phyloP scores from a whole-genome alignment of 192 early-diverging fungal genomes.

The Helicostylum pulchrum region DNA sequence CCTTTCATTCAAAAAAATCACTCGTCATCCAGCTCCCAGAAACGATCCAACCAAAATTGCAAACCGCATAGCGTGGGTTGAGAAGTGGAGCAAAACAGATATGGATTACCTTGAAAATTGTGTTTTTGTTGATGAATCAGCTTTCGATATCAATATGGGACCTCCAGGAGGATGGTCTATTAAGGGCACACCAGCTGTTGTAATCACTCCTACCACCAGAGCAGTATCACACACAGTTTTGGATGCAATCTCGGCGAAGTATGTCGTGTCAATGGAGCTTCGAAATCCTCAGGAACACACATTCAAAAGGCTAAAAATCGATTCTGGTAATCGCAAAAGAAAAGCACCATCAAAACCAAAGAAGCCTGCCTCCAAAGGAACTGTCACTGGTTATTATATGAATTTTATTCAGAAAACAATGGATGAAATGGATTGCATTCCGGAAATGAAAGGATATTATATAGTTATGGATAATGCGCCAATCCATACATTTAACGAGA shows the following conservation, averaged over 20 bases:
- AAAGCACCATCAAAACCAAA: conserved; percentile 13
- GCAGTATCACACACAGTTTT: conserved; percentile 11
- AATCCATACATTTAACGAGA: conserved; percentile 6
- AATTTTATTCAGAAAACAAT: conserved; percentile 12
- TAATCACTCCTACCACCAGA: conserved; percentile 5
- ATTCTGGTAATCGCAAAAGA: conserved; percentile 5
- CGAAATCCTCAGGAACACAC: conserved; percentile 9
- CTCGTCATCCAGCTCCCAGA: no score
- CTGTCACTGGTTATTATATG: conserved; percentile 8
- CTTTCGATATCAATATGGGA: conserved; percentile 16
- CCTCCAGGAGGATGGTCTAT: conserved; percentile 7
- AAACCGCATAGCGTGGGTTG: no score
- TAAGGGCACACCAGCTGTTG: conserved; percentile 3
- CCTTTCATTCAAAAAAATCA: no score
- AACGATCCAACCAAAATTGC: no score
- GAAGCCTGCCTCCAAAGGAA: conserved; percentile 4
- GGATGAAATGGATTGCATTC: conserved; percentile 14
- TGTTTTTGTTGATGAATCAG: conserved; percentile 22
- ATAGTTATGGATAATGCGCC: conserved; percentile 30
- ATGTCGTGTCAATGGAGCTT: conserved; percentile 15
- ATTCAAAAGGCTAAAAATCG: conserved; percentile 7
- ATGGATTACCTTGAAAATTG: no score
- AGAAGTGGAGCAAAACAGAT: no score
- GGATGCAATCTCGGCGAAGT: conserved; percentile 9
- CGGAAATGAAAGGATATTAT: conserved; percentile 28